A percentile compares a stretch with the other conserved stretches of the same genome.
These are phyloP conservation scores for Prunus kanzakura DNA, from an alignment of 306 rosid genomes.

Conservation along the genomic window DNA sequence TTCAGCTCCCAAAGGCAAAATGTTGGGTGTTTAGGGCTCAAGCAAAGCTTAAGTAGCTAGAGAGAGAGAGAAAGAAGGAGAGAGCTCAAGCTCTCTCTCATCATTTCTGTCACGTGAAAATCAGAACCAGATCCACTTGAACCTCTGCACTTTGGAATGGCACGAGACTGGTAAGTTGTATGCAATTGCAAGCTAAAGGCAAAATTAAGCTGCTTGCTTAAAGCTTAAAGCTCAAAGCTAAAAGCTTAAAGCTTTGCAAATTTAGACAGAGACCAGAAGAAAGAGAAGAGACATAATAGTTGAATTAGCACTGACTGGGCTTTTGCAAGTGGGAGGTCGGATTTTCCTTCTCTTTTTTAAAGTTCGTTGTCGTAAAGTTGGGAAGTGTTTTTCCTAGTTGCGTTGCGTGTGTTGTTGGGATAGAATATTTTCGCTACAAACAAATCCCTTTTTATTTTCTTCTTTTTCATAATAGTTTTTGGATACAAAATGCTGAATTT, in stretches of 20 bases:
- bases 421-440: constrained; percentile 7
- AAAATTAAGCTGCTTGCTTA: neutral
- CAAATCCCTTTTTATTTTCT: neutral
- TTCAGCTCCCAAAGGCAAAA: neutral
- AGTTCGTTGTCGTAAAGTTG: constrained; percentile 32
- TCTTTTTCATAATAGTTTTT: neutral
- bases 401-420: constrained; percentile 63
- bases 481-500: neutral
- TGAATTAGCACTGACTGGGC: neutral
- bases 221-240: constrained; percentile 1
- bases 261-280: constrained; percentile 1
- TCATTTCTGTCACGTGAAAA: constrained; percentile 1
- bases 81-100: constrained; percentile 12
- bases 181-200: constrained; percentile 10
- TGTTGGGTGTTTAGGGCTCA: neutral
- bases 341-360: neutral
- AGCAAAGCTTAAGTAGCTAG: neutral
- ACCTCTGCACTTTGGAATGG: constrained; percentile 6
- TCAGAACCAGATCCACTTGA: constrained; percentile 52
- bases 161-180: too few species aligned
- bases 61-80: neutral
- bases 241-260: neutral
- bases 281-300: neutral
- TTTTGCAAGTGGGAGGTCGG: constrained; percentile 17
- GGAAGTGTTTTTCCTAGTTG: constrained; percentile 28